A percentile compares a stretch with the other conserved stretches of the same genome.
Conservation (phyloP, 768 basidiomycete species). For the Amylocystis lapponica region DNA sequence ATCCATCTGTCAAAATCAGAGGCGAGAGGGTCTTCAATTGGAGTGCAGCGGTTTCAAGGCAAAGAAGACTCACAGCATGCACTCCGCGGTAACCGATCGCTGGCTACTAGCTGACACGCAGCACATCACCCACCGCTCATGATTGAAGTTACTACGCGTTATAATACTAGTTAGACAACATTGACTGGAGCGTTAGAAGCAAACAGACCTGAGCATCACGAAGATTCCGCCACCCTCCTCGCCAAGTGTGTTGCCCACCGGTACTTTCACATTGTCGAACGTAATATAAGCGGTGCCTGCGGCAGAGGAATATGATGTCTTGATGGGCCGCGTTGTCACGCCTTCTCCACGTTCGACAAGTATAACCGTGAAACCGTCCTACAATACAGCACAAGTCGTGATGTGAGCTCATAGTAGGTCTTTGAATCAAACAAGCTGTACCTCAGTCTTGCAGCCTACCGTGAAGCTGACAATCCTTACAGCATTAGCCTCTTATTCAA, state of each 20-base stretch:
- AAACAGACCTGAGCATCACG: constrained; percentile 44
- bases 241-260: constrained; percentile 82
- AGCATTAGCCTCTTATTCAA: no score
- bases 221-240: constrained; percentile 70
- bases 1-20: constrained; percentile 54
- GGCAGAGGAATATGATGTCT: constrained; percentile 79
- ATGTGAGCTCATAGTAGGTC: constrained; percentile 27
- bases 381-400: no score
- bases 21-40: not conserved
- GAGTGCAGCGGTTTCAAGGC: not conserved
- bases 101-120: constrained; percentile 61
- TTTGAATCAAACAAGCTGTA: constrained; percentile 17
- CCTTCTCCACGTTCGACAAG: constrained; percentile 81
- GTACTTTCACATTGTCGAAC: constrained; percentile 81
- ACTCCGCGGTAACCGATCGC: constrained; percentile 72
- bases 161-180: not conserved
- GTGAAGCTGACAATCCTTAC: constrained; percentile 41
- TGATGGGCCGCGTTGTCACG: constrained; percentile 78
- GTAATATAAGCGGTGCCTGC: constrained; percentile 84
- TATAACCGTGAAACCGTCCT: constrained; percentile 73
- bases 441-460: constrained; percentile 64
- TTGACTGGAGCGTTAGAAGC: not conserved
- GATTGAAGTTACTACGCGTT: constrained; percentile 73
- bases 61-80: constrained; percentile 49
- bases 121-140: constrained; percentile 92